These are phyloP conservation scores for Aphanomyces invadans DNA, from an alignment of 352 stramenopile species.

Conservation along the genomic window DNA sequence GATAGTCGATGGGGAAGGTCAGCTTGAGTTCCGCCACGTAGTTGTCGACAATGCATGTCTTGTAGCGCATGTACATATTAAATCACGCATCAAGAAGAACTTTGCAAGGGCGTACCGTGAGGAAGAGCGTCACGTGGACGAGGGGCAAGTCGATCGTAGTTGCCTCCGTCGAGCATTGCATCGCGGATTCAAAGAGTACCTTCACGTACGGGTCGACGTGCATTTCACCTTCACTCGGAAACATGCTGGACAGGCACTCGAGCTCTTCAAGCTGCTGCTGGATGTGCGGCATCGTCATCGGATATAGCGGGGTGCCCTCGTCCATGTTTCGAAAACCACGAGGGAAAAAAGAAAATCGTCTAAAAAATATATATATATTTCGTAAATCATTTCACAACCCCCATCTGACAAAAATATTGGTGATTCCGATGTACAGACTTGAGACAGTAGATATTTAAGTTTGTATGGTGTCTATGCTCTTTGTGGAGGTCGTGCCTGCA, in stretches of 20 bases:
- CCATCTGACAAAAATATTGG: too few species aligned
- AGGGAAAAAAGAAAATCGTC: too few species aligned
- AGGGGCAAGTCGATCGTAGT: background rate
- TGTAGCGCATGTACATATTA: constrained; percentile 14
- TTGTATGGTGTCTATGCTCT: too few species aligned
- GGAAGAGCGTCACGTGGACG: constrained; percentile 33
- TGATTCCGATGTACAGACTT: too few species aligned
- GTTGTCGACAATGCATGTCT: constrained; percentile 14
- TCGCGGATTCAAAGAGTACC: constrained; percentile 28
- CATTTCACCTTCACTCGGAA: constrained; percentile 40
- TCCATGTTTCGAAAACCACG: too few species aligned
- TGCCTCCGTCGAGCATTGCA: background rate
- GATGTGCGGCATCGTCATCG: background rate
- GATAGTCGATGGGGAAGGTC: constrained; percentile 39
- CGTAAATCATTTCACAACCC: too few species aligned
- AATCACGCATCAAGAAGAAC: background rate
- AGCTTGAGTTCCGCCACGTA: constrained; percentile 40
- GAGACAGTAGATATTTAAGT: too few species aligned
- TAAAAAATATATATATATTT: too few species aligned
- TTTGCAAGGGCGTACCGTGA: background rate
- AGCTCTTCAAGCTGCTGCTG: constrained; percentile 56
- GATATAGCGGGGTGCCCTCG: background rate
- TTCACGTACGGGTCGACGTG: constrained; percentile 30
- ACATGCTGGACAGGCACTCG: constrained; percentile 76
- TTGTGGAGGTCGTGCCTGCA: too few species aligned